Evolutionary conservation across 1,284 basidiomycete genomes (phyloP).

Genomic region (Fomitopsis palustris): DNA sequence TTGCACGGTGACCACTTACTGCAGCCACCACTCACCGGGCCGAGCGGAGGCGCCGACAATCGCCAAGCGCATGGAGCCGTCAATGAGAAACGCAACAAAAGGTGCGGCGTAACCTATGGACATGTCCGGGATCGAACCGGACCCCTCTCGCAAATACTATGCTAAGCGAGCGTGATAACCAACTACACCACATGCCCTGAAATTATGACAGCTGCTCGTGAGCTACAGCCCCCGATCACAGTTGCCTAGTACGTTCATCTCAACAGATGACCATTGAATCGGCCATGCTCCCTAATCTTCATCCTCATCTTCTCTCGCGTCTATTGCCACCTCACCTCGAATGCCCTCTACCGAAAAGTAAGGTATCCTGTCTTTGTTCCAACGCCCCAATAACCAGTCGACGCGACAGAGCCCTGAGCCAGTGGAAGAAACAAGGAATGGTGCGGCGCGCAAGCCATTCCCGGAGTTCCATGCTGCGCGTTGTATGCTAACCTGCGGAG

Average conservation of each 20-base stretch:
- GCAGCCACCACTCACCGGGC: too few species aligned
- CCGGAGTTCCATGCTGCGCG: constrained; percentile 78
- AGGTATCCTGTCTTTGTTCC: constrained; percentile 57
- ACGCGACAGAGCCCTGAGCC: constrained; percentile 84
- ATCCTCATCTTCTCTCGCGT: not conserved
- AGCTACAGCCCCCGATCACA: not conserved
- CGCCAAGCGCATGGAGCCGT: too few species aligned
- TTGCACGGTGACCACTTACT: too few species aligned
- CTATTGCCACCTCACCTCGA: constrained; percentile 28
- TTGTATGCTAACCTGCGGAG: constrained; percentile 70
- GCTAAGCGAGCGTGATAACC: constrained; percentile 15
- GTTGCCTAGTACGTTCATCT: too few species aligned
- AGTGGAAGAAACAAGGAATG: constrained; percentile 73
- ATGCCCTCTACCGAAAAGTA: constrained; percentile 51
- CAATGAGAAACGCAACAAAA: not conserved
- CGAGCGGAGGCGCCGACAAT: too few species aligned
- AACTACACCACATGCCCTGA: constrained; percentile 12
- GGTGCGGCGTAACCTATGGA: not conserved
- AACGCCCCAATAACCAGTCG: constrained; percentile 71
- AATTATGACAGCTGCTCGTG: not conserved
- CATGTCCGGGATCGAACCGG: constrained; percentile 8
- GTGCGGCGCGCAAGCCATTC: constrained; percentile 62
- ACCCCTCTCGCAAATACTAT: constrained; percentile 5
- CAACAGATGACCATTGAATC: not conserved
- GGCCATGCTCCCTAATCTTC: not conserved